A percentile compares a stretch with the other conserved stretches of the same genome.
phyloP scores from a whole-genome alignment of 306 rosid species.

The Rubus parviflorus region DNA sequence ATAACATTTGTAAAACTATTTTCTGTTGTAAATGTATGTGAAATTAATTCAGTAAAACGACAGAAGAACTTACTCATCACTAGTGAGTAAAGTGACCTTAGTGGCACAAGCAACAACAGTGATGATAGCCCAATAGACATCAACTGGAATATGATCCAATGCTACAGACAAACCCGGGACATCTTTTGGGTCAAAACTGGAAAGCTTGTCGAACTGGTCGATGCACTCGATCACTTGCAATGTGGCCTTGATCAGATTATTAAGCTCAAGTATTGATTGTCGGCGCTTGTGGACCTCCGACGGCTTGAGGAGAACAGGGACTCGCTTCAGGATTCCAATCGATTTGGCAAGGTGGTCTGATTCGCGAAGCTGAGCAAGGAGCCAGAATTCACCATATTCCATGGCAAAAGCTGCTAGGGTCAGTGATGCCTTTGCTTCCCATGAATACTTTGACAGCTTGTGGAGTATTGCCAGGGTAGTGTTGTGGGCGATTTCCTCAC shows the following conservation, averaged over 20 bases:
- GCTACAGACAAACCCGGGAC: slow-evolving; percentile 42
- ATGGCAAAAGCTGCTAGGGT: slow-evolving; percentile 69
- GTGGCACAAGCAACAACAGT: slow-evolving; percentile 44
- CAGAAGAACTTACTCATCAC: slow-evolving; percentile 36
- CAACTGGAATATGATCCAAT: slow-evolving; percentile 40
- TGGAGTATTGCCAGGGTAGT: slow-evolving; percentile 51
- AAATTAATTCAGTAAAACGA: not conserved
- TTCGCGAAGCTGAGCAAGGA: slow-evolving; percentile 43
- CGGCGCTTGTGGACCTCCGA: slow-evolving; percentile 32
- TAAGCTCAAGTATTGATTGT: slow-evolving; percentile 45
- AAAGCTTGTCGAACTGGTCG: slow-evolving; percentile 41
- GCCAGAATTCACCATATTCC: slow-evolving; percentile 70
- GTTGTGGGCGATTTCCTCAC: slow-evolving; percentile 53
- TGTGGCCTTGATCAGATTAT: slow-evolving; percentile 42
- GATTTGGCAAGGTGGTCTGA: slow-evolving; percentile 57
- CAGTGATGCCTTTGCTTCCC: slow-evolving; percentile 71
- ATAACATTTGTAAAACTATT: no score
- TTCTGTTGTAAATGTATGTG: no score
- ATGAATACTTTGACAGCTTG: slow-evolving; percentile 43
- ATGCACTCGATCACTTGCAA: slow-evolving; percentile 48
- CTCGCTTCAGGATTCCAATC: slow-evolving; percentile 47
- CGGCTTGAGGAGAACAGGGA: slow-evolving; percentile 47
- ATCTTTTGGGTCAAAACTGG: slow-evolving; percentile 32
- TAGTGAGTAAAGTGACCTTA: slow-evolving; percentile 43
- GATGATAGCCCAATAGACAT: slow-evolving; percentile 58